These are phyloP conservation scores for Xerocomus minutiporus DNA, from an alignment of 1,284 basidiomycete genomes.

Conservation along the genomic window DNA sequence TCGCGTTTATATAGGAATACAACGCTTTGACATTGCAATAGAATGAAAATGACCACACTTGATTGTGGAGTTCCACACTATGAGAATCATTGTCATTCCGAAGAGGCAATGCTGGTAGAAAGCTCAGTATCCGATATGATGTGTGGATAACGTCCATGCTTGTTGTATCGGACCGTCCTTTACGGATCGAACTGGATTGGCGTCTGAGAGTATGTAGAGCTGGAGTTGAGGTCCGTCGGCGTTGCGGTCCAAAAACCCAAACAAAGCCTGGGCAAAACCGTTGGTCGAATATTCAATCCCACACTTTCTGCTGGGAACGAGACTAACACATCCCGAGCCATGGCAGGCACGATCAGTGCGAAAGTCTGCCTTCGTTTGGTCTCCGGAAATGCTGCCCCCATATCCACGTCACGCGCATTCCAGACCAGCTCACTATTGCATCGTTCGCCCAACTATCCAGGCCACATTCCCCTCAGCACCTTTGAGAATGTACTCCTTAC, in stretches of 20 bases:
- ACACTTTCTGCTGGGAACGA: no score
- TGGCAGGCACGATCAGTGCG: background rate
- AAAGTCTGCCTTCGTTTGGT: background rate
- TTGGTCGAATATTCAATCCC: no score
- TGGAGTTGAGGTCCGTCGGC: no score
- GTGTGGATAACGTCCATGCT: no score
- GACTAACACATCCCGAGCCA: background rate
- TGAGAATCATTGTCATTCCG: conserved; percentile 10
- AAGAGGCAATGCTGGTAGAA: conserved; percentile 10
- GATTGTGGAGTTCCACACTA: conserved; percentile 20
- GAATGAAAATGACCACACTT: conserved; percentile 19
- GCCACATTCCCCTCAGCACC: conserved; percentile 77
- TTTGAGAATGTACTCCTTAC: conserved; percentile 86
- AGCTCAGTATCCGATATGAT: no score
- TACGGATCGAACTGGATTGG: no score
- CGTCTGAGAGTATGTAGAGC: no score
- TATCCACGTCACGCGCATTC: conserved; percentile 5
- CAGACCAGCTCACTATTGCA: conserved; percentile 16
- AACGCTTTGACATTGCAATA: conserved; percentile 26
- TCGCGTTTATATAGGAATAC: conserved; percentile 20
- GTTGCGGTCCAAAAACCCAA: no score
- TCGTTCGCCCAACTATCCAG: conserved; percentile 52
- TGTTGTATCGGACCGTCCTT: no score
- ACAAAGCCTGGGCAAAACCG: no score
- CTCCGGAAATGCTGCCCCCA: background rate